These are phyloP conservation scores for Penicillium steckii DNA, from an alignment of 495 filamentous ascomycete genomes.

Conservation along the genomic window DNA sequence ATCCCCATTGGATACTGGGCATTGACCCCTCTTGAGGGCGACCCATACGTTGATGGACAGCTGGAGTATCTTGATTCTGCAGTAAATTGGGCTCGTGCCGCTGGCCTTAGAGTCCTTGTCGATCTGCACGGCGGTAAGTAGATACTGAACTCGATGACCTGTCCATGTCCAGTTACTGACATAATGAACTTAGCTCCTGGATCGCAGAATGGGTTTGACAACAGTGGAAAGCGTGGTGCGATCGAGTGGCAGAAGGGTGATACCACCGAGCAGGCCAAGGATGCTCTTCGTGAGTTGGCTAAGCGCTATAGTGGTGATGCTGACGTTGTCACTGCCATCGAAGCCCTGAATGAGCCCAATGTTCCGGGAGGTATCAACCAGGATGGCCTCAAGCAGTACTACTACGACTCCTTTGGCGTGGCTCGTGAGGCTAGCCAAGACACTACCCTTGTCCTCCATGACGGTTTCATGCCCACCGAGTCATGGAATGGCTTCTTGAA, in stretches of 20 bases:
- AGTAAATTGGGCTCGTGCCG: slow-evolving; percentile 63
- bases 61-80: slow-evolving; percentile 64
- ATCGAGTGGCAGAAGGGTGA: slow-evolving; percentile 63
- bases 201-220: slow-evolving; percentile 82
- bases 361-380: slow-evolving; percentile 54
- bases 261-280: slow-evolving; percentile 55
- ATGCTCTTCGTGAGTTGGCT: slow-evolving; percentile 57
- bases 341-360: slow-evolving; percentile 71
- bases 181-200: slow-evolving; percentile 56
- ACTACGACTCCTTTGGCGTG: slow-evolving; percentile 59
- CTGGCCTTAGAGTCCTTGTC: slow-evolving; percentile 65
- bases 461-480: slow-evolving; percentile 63
- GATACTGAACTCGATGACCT: not conserved
- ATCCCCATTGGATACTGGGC: slow-evolving; percentile 85
- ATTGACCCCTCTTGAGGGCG: slow-evolving; percentile 53
- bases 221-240: slow-evolving; percentile 63
- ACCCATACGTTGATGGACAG: slow-evolving; percentile 74
- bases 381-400: slow-evolving; percentile 57
- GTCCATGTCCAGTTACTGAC: slow-evolving; percentile 12
- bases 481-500: slow-evolving; percentile 74
- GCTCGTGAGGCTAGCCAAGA: slow-evolving; percentile 50
- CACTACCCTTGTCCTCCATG: slow-evolving; percentile 61
- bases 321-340: slow-evolving; percentile 67
- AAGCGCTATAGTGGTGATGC: slow-evolving; percentile 57
- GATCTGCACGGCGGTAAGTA: slow-evolving; percentile 67